Evolutionary conservation across 2,329 filamentous ascomycete species (phyloP).

Genomic region (Monosporascus cannonballus): DNA sequence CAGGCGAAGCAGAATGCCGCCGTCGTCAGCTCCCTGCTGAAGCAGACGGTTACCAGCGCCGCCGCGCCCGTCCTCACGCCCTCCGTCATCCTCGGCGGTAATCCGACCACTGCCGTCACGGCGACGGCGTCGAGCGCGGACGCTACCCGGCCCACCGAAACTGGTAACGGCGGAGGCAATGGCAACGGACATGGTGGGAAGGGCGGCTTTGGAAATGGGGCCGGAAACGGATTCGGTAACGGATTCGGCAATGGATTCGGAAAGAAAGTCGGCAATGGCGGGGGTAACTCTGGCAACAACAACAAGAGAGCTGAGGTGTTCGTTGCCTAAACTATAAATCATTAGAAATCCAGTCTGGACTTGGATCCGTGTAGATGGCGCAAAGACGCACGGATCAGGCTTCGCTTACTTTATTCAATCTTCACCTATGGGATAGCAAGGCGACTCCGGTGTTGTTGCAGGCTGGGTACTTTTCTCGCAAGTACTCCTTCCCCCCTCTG

Average conservation of each 20-base stretch:
- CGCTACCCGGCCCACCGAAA: constrained; percentile 6
- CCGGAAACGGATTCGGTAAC: too few species aligned
- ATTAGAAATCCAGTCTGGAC: too few species aligned
- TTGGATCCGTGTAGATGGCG: too few species aligned
- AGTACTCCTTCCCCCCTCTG: too few species aligned
- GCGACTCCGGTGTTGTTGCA: too few species aligned
- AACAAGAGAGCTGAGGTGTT: constrained; percentile 10
- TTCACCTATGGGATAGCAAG: too few species aligned
- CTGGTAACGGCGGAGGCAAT: constrained; percentile 6
- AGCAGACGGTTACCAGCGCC: constrained; percentile 21
- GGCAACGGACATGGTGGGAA: constrained; percentile 6
- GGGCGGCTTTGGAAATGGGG: too few species aligned
- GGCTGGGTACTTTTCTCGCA: too few species aligned
- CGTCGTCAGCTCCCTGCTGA: constrained; percentile 33
- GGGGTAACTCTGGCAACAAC: constrained; percentile 1
- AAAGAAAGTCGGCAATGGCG: too few species aligned
- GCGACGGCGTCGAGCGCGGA: constrained; percentile 5
- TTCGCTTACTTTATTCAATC: too few species aligned
- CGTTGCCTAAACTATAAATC: constrained; percentile 3
- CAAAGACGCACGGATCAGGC: too few species aligned
- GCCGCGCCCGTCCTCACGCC: constrained; percentile 30
- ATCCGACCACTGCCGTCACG: neutral
- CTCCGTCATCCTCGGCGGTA: constrained; percentile 7
- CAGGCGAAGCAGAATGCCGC: constrained; percentile 27
- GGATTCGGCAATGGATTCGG: too few species aligned